Evolutionary conservation across 73 alveolate genomes (phyloP), one percentile per base, ranked within the genome.

Genomic region (Blepharisma japonicum): DNA sequence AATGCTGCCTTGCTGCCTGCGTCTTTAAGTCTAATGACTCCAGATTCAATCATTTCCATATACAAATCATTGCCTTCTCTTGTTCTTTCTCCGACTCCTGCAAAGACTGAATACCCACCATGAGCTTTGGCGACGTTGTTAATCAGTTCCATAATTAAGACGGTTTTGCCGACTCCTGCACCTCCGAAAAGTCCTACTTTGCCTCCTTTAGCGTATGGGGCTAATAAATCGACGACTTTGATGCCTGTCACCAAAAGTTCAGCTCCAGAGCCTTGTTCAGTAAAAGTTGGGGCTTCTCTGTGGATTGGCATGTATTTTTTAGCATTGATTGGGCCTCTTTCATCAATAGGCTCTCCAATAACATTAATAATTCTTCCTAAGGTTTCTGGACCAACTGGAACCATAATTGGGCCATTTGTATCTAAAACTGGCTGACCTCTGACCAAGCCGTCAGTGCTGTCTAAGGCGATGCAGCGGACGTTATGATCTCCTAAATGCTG

Each of bases 131-230:
- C 98, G 70, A 95, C 98, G 89, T 95, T 95, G 91, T 95, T 95
- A 80, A 93, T 95, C 79, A 95, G 94, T 83, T 93, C 98, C 97
- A 93, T 91, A 91, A 95, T 95, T 61, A 95, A 92, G 90, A 95
- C 98, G 56, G 99, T 93, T 87, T 95, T 93, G 50, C 99, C 99
- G 89, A 95, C 99, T n/a, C 99, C 99, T 18, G 98, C 99, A 51
- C 99, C 99, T 38, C 98, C 99, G 90, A 95, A 83, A 78, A 90
- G 86, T 74, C 91, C 94, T 55, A 87, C 80, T 90, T 94, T 94
- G 54, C 98, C 98, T 87, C 98, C 98, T 84, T 92, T 92, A 74
- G 98, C 98, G 71, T 92, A 94, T 76, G 99, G 98, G 70, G 99
- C 99, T 93, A 95, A 77, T 56, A 95, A 79, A 88, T 95, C 99